phyloP scores from a whole-genome alignment of 208 protist species.

The Leishmania gerbilli region DNA sequence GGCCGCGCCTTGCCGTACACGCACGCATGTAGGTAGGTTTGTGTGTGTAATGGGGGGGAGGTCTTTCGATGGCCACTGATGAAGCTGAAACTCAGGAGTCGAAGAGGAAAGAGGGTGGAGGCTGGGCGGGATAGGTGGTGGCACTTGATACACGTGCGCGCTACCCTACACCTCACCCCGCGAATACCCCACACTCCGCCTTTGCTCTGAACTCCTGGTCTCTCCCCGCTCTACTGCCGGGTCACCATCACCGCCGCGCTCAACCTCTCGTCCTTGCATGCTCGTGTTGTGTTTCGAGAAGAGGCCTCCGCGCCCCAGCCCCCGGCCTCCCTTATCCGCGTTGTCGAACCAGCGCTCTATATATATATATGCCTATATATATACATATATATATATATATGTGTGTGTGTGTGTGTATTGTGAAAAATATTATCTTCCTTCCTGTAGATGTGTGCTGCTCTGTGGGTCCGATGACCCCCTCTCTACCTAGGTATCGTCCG shows the following conservation, averaged over 20 bases:
- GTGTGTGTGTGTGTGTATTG: too few species aligned
- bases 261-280: neutral
- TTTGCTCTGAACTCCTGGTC: neutral
- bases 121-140: neutral
- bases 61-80: neutral
- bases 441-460: neutral
- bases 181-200: neutral
- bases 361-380: too few species aligned
- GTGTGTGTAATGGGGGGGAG: neutral
- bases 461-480: neutral
- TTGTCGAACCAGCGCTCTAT: too few species aligned
- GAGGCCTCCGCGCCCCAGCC: too few species aligned
- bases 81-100: neutral
- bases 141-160: neutral
- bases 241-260: neutral
- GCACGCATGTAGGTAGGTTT: neutral
- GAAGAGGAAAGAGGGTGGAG: neutral
- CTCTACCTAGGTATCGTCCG: neutral
- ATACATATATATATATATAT: too few species aligned
- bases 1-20: neutral
- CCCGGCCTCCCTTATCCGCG: too few species aligned
- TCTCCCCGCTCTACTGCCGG: neutral
- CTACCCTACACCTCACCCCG: neutral
- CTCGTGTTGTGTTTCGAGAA: too few species aligned
- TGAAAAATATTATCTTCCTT: too few species aligned